A percentile compares a stretch with the other conserved stretches of the same genome.
Evolutionary conservation across 1,284 basidiomycete species (phyloP).

Genomic region (Butyriboletus appendiculatus): DNA sequence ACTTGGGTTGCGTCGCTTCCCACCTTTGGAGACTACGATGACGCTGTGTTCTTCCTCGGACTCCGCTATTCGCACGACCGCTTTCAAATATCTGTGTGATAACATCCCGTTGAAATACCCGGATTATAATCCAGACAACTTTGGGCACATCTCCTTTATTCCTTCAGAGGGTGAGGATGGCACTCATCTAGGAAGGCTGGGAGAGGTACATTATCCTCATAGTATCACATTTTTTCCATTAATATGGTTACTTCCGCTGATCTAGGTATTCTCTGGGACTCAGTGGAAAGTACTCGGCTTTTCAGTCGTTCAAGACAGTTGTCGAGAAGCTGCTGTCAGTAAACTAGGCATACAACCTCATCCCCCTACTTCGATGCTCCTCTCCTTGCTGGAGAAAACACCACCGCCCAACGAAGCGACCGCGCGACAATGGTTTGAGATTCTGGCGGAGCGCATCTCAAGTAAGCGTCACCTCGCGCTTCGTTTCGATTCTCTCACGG

Average conservation of each 20-base stretch:
- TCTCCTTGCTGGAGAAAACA: conserved; percentile 61
- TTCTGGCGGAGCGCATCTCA: conserved; percentile 73
- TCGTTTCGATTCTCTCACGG: neutral
- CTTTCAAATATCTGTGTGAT: conserved; percentile 79
- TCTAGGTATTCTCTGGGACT: conserved; percentile 71
- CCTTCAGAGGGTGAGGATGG: conserved; percentile 64
- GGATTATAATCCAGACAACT: conserved; percentile 59
- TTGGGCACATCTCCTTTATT: conserved; percentile 71
- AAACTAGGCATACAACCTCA: conserved; percentile 80
- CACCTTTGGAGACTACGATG: conserved; percentile 70
- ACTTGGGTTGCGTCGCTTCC: conserved; percentile 76
- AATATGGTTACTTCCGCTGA: neutral
- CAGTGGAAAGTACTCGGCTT: conserved; percentile 82
- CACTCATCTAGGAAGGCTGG: conserved; percentile 62
- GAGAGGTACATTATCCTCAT: conserved; percentile 51
- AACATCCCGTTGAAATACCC: conserved; percentile 65
- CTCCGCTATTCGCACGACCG: conserved; percentile 47
- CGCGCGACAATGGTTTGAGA: conserved; percentile 75
- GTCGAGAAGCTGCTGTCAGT: conserved; percentile 56
- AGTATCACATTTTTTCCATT: neutral
- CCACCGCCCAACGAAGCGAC: conserved; percentile 60
- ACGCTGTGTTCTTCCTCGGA: conserved; percentile 63
- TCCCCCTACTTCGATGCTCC: conserved; percentile 68
- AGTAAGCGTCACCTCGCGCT: conserved; percentile 43
- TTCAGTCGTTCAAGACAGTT: conserved; percentile 56